Evolutionary conservation across 371 early-diverging fungal species (phyloP).

Genomic region (Syncephalastrum racemosum): DNA sequence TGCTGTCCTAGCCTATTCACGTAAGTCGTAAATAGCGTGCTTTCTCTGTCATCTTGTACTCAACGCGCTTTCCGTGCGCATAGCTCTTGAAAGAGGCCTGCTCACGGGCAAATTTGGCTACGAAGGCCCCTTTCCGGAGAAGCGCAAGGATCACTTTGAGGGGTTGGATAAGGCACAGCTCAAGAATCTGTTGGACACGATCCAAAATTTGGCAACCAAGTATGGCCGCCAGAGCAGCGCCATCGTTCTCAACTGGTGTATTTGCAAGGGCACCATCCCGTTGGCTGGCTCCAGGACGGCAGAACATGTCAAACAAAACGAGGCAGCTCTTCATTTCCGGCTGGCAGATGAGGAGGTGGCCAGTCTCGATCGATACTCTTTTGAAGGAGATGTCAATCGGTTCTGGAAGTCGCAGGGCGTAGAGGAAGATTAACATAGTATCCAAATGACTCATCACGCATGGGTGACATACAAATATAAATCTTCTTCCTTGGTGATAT

Average conservation of each 20-base stretch:
- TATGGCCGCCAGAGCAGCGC: conserved; percentile 30
- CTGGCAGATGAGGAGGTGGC: conserved; percentile 48
- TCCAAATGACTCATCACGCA: too few species aligned
- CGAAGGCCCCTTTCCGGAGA: conserved; percentile 38
- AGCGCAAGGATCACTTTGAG: conserved; percentile 21
- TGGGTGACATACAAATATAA: too few species aligned
- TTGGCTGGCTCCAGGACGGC: conserved; percentile 55
- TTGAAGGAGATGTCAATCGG: conserved; percentile 37
- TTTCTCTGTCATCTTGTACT: conserved; percentile 1
- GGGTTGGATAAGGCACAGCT: conserved; percentile 29
- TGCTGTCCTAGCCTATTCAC: conserved; percentile 60
- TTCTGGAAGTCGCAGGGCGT: conserved; percentile 52
- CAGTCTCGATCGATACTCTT: conserved; percentile 43
- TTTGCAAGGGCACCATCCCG: conserved; percentile 57
- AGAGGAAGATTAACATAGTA: conserved; percentile 3
- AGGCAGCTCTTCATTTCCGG: conserved; percentile 46
- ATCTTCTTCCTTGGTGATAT: too few species aligned
- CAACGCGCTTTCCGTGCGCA: too few species aligned
- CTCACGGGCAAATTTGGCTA: conserved; percentile 52
- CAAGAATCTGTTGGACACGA: conserved; percentile 19
- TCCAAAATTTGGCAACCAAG: conserved; percentile 28
- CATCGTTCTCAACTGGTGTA: conserved; percentile 47
- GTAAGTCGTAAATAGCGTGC: conserved; percentile 20
- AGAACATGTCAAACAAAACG: conserved; percentile 52
- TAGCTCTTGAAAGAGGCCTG: conserved; percentile 49